Evolutionary conservation across 2,329 filamentous ascomycete genomes (phyloP).

Genomic region (Dryadomyces sulphureus): DNA sequence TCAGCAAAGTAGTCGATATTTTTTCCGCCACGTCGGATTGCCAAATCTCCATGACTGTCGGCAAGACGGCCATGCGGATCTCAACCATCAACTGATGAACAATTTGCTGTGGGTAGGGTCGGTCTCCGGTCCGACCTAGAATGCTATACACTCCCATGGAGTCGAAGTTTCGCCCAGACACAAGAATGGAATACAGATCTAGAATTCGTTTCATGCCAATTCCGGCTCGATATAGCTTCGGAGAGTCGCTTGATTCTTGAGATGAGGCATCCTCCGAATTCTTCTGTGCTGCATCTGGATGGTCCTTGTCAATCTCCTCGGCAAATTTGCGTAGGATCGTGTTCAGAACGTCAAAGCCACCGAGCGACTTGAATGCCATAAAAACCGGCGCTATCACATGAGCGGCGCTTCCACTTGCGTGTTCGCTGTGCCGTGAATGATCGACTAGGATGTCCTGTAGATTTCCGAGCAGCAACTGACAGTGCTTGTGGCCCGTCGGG

Average conservation of each 20-base stretch:
- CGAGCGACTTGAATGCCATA: slow-evolving; percentile 70
- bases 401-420: slow-evolving; percentile 16
- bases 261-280: slow-evolving; percentile 2
- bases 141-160: slow-evolving; percentile 44
- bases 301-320: slow-evolving; percentile 31
- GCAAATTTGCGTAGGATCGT: slow-evolving; percentile 53
- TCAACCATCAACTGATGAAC: slow-evolving; percentile 74
- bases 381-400: slow-evolving; percentile 63
- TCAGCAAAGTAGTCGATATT: slow-evolving; percentile 55
- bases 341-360: slow-evolving; percentile 62
- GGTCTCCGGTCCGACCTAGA: slow-evolving; percentile 22
- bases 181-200: slow-evolving; percentile 62
- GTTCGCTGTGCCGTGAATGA: slow-evolving; percentile 33
- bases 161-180: slow-evolving; percentile 72
- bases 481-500: slow-evolving; percentile 59
- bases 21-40: slow-evolving; percentile 72
- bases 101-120: slow-evolving; percentile 23
- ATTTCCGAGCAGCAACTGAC: slow-evolving; percentile 66
- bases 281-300: not conserved
- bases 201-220: slow-evolving; percentile 68
- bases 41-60: slow-evolving; percentile 68
- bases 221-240: slow-evolving; percentile 32
- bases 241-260: slow-evolving; percentile 26
- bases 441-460: slow-evolving; percentile 70
- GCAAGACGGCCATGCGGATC: slow-evolving; percentile 64